Evolutionary conservation across 192 early-diverging fungal species (phyloP), one percentile per base, ranked within the genome.

Genomic region (Linderina pennispora): DNA sequence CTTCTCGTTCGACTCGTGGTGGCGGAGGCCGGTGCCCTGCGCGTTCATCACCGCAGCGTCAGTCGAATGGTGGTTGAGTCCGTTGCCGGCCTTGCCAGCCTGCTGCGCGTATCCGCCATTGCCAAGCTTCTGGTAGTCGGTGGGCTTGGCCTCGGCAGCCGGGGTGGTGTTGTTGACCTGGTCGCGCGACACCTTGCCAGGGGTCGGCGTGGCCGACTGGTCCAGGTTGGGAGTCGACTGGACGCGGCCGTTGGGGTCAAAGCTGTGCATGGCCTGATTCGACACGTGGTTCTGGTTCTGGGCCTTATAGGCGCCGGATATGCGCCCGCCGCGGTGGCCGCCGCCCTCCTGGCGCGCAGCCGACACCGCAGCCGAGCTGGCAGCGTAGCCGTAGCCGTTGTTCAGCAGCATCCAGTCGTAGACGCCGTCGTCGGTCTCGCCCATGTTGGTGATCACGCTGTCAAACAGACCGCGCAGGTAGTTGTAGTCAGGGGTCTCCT

Each of bases 401-500:
- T 68, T 63, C 24, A 74, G 50, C 43, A 59, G 56, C 25, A 91
- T 89, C 95, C 95, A 98, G 69, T 98, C 95, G 51, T 90, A 98
- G 22, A 97, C 76, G 14, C 87, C 84, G 64, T 98, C 95, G 55
- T 98, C 93, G 22, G 55, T 57, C 48, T 91, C 84, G 36, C 83
- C 84, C 21, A 74, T 65, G 17, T 78, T 78, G 26, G 76, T 66
- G 33, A 91, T 55, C 6, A 80, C 88, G 50, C 88, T 85, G 53
- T 83, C 84, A 40, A 98, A 88, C 39, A 98, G 63, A 8, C 83
- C 82, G 45, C 88, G 74, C 54, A 95, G 67, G 48, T 90, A 95
- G 56, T 92, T 88, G 69, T 98, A 98, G 74, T 98, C 92, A 13
- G 95, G 95, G n/a, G 83, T 82, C 62, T 98, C 92, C 43, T 98